These are phyloP conservation scores for Chaetomium sp. DNA, from an alignment of 2,329 filamentous ascomycete species.

Conservation along the genomic window DNA sequence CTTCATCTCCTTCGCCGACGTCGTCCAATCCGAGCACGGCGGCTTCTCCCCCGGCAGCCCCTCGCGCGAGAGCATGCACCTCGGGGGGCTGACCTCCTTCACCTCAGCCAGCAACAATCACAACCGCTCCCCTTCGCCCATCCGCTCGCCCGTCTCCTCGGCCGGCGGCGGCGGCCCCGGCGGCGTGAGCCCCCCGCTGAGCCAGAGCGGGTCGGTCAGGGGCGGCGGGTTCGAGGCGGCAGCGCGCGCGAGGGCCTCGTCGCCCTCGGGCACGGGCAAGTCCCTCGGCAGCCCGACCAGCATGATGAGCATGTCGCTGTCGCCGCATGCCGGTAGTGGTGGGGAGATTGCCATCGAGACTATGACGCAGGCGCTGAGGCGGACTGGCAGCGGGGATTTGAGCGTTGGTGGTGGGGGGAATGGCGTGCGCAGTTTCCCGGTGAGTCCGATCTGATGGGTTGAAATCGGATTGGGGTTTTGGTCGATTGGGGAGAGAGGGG, in stretches of 20 bases:
- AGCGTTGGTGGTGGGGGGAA: constrained; percentile 39
- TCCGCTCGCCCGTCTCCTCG: constrained; percentile 77
- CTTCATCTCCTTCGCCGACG: constrained; percentile 96
- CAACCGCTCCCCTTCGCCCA: constrained; percentile 68
- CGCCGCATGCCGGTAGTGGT: constrained; percentile 39
- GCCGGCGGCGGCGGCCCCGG: constrained; percentile 43
- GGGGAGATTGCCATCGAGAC: constrained; percentile 88
- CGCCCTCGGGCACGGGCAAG: constrained; percentile 49
- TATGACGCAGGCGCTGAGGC: constrained; percentile 84
- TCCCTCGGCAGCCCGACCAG: constrained; percentile 62
- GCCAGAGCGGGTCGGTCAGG: constrained; percentile 73
- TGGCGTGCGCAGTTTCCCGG: constrained; percentile 54
- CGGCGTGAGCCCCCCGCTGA: constrained; percentile 73
- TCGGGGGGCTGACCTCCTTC: constrained; percentile 67
- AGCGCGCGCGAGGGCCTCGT: constrained; percentile 36
- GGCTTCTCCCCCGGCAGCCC: constrained; percentile 39
- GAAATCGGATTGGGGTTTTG: not conserved
- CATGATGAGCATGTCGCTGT: constrained; percentile 31
- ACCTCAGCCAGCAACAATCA: constrained; percentile 57
- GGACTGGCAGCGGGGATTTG: constrained; percentile 83
- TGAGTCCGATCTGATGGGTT: constrained; percentile 55
- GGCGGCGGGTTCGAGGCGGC: constrained; percentile 60
- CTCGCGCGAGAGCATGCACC: constrained; percentile 69
- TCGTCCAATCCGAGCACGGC: constrained; percentile 79
- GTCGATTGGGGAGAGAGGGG: not conserved